Evolutionary conservation across 1,284 basidiomycete species (phyloP), one percentile per base, ranked within the genome.

Genomic region (Cerrena zonata): DNA sequence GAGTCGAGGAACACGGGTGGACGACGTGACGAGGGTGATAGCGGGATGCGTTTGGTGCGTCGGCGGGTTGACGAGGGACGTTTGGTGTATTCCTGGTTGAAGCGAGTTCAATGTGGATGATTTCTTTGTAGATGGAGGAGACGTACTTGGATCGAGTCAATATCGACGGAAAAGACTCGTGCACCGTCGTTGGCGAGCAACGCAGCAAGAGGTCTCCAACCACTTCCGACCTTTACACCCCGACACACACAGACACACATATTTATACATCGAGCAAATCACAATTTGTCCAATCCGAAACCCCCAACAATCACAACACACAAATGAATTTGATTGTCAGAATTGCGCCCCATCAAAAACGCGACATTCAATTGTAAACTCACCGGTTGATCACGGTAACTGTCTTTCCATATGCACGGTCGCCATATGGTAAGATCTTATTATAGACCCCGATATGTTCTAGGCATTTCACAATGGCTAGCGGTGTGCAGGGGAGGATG

Each of bases 101-200:
- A n/a, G n/a, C 44, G n/a, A 26, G 11, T 15, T 18, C 5, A 18
- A 24, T 12, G 25, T 13, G 38, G 18, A 37, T 38, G 25, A 10
- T 12, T 5, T 10, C 10, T 47, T 37, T 10, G 12, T 52, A 85
- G 90, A 70, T 94, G 91, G n/a, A n/a, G n/a, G n/a, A n/a, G n/a
- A n/a, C n/a, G n/a, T n/a, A n/a, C n/a, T n/a, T n/a, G n/a, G 48
- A 91, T 87, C 22, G 89, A 91, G 67, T 94, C 92, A 52, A 98
- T 89, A 68, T 99, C 95, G 21, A 91, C 91, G 7, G 91, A 94
- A 65, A 95, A 89, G 2, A 98, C 95, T 10, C 92, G 80, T 2
- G 94, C 94, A 36, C 95, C 95, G 64, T 98, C 95, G 65, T 98
- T 98, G 12, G 94, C 84, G 40, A 98, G 79, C 46, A 98, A 75